Evolutionary conservation across 225 moss, liverwort and hornwort species (phyloP).

Genomic region (Physcomitrium patens): DNA sequence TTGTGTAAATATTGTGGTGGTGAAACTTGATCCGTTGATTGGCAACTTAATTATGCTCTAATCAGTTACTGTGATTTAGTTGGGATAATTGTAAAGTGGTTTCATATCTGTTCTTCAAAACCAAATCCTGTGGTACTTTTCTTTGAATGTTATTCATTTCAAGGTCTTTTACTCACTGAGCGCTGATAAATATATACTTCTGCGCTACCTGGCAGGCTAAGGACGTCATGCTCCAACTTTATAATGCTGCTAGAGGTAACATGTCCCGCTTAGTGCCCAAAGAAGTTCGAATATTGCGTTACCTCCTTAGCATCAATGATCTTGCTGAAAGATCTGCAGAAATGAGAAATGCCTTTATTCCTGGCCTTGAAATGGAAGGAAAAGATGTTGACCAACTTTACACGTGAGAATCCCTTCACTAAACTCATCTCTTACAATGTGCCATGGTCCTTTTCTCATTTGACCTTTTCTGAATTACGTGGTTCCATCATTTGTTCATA

Average conservation of each 20-base stretch:
- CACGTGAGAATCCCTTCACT: slow-evolving; percentile 57
- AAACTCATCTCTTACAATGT: neutral
- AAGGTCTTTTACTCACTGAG: neutral
- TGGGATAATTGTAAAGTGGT: neutral
- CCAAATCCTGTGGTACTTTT: neutral
- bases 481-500: neutral
- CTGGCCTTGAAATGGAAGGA: slow-evolving; percentile 91
- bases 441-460: neutral
- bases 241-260: slow-evolving; percentile 84
- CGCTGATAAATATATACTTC: slow-evolving; percentile 5
- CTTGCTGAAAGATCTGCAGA: slow-evolving; percentile 71
- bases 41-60: neutral
- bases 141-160: neutral
- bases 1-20: neutral
- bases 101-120: neutral
- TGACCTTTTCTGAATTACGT: neutral
- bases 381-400: slow-evolving; percentile 74
- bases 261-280: slow-evolving; percentile 92
- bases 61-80: neutral
- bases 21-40: slow-evolving; percentile 10
- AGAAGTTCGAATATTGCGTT: slow-evolving; percentile 89
- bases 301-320: slow-evolving; percentile 75
- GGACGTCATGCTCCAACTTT: slow-evolving; percentile 89
- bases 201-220: slow-evolving; percentile 64
- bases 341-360: slow-evolving; percentile 83